Conservation (phyloP, 345 rosid genomes). For the Camelina hispida region DNA sequence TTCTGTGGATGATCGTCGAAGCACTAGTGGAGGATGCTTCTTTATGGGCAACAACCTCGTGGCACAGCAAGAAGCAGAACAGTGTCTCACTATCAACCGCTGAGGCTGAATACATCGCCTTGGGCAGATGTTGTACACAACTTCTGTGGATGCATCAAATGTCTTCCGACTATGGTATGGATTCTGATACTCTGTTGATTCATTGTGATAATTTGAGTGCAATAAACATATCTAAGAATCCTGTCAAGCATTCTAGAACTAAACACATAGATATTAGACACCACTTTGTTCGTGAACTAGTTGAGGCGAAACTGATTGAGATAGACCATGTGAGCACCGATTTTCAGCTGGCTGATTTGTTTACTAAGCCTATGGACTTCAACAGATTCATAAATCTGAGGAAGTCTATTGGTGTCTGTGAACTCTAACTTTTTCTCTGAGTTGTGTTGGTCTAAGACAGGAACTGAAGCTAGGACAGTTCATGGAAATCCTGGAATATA, state of each 20-base stretch:
- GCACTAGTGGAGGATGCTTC: neutral
- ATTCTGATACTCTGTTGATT: too few species aligned
- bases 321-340: neutral
- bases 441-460: too few species aligned
- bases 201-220: neutral
- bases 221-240: neutral
- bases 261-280: neutral
- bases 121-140: neutral
- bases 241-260: neutral
- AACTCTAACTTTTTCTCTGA: too few species aligned
- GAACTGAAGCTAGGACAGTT: too few species aligned
- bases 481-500: too few species aligned
- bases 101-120: neutral
- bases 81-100: neutral
- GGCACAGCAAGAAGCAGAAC: neutral
- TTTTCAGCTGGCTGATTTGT: neutral
- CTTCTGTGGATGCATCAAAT: neutral
- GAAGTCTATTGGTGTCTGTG: too few species aligned
- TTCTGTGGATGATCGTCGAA: neutral
- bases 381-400: too few species aligned
- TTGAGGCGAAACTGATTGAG: slow-evolving; percentile 32
- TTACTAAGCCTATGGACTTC: too few species aligned
- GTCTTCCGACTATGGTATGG: neutral
- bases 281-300: neutral
- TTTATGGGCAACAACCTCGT: neutral